Evolutionary conservation across 345 rosid species (phyloP).

Genomic region (Zanthoxylum bungeanum): DNA sequence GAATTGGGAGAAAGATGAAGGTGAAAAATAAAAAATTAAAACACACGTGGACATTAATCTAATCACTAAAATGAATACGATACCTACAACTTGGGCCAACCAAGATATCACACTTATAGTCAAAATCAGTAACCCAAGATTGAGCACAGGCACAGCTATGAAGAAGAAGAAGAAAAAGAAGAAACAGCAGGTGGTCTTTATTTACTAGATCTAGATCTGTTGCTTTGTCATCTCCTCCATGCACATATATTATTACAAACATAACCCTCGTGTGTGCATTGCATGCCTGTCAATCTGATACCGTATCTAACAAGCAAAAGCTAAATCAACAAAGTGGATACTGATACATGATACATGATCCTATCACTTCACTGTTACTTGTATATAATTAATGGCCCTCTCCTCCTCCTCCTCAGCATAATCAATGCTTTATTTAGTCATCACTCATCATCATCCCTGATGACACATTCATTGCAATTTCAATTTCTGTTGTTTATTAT

Average conservation of each 20-base stretch:
- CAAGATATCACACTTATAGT: constrained; percentile 17
- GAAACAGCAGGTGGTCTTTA: not conserved
- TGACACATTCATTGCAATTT: too few species aligned
- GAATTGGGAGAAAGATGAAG: not conserved
- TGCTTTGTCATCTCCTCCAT: not conserved
- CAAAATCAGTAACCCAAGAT: not conserved
- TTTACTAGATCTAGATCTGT: not conserved
- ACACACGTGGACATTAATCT: not conserved
- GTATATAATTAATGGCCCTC: too few species aligned
- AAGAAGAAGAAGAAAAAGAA: not conserved
- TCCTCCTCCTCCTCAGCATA: constrained; percentile 20
- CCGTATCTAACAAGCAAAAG: constrained; percentile 30
- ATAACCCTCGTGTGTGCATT: not conserved
- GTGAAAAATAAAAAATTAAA: not conserved
- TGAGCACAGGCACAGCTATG: not conserved
- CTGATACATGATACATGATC: not conserved
- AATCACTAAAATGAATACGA: not conserved
- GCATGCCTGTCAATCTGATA: constrained; percentile 10
- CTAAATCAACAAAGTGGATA: not conserved
- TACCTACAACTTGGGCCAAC: constrained; percentile 1
- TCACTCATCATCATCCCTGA: too few species aligned
- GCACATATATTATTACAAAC: not conserved
- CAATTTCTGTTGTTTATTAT: too few species aligned
- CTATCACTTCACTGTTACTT: constrained; percentile 23
- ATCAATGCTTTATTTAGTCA: constrained; percentile 26